These are phyloP conservation scores for Triticum turgidum DNA, from an alignment of 176 grass and related monocot genomes.

Conservation along the genomic window DNA sequence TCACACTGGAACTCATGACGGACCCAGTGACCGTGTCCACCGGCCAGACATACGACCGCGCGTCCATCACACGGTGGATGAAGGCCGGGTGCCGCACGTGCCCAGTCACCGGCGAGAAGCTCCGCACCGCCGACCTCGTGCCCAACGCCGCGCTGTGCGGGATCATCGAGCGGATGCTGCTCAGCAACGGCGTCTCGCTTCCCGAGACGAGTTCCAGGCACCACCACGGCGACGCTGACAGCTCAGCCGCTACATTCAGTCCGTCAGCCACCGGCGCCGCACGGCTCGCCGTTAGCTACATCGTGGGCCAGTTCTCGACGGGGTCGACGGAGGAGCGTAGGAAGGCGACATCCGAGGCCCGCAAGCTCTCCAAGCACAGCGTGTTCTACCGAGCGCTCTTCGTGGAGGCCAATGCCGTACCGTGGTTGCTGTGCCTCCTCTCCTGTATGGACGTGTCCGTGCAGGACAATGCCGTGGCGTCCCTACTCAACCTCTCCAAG, in stretches of 20 bases:
- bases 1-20: slow-evolving; percentile 85
- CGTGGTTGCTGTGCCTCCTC: slow-evolving; percentile 70
- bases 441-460: slow-evolving; percentile 56
- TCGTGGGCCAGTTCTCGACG: slow-evolving; percentile 46
- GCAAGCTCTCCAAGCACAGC: slow-evolving; percentile 70
- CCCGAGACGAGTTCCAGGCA: slow-evolving; percentile 28
- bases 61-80: slow-evolving; percentile 77
- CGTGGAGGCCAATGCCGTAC: slow-evolving; percentile 65
- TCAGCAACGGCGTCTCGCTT: slow-evolving; percentile 45
- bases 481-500: slow-evolving; percentile 75
- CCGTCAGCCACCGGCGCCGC: slow-evolving; percentile 38
- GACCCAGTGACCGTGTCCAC: slow-evolving; percentile 79
- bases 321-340: slow-evolving; percentile 42
- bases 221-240: slow-evolving; percentile 26
- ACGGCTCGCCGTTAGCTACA: slow-evolving; percentile 38
- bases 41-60: slow-evolving; percentile 87
- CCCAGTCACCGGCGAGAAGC: slow-evolving; percentile 75
- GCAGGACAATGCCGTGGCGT: slow-evolving; percentile 70
- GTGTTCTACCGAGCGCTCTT: slow-evolving; percentile 59
- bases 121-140: slow-evolving; percentile 50
- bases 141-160: slow-evolving; percentile 57
- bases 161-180: slow-evolving; percentile 56
- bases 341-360: slow-evolving; percentile 71
- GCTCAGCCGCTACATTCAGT: slow-evolving; percentile 25
- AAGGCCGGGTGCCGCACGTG: slow-evolving; percentile 60